phyloP scores from a whole-genome alignment of 2,329 filamentous ascomycete species.

The Phyllosticta citrichinensis region DNA sequence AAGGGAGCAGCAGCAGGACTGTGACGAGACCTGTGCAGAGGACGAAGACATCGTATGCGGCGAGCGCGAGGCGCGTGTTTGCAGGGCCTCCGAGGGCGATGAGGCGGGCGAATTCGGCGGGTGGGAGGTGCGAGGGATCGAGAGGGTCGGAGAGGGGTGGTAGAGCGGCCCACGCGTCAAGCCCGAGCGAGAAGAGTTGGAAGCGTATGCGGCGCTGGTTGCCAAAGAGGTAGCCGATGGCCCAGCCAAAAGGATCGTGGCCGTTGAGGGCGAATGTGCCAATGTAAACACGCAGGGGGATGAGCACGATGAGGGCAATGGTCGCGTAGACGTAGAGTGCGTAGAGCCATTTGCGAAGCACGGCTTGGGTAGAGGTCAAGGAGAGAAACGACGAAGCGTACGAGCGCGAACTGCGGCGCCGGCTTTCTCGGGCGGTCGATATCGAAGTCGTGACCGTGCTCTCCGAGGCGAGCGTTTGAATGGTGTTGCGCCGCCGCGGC shows the following conservation, averaged over 20 bases:
- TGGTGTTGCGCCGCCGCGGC: conserved; percentile 22
- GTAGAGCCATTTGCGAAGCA: conserved; percentile 71
- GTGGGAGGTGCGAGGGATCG: conserved; percentile 12
- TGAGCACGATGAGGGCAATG: conserved; percentile 55
- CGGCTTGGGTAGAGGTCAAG: conserved; percentile 69
- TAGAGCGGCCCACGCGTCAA: conserved; percentile 67
- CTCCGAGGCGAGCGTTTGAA: conserved; percentile 15
- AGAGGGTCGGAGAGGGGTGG: conserved; percentile 37
- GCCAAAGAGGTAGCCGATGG: conserved; percentile 77
- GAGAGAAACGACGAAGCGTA: conserved; percentile 59
- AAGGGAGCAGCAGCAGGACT: conserved; percentile 61
- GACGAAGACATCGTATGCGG: conserved; percentile 62
- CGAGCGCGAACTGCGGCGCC: conserved; percentile 19
- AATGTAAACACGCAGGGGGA: conserved; percentile 63
- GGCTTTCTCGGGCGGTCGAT: neutral
- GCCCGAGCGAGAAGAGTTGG: conserved; percentile 55
- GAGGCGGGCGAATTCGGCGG: conserved; percentile 55
- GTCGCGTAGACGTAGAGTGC: conserved; percentile 66
- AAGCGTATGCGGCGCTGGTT: conserved; percentile 63
- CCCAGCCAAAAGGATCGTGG: conserved; percentile 85
- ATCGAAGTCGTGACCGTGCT: conserved; percentile 2
- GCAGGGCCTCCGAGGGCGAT: conserved; percentile 56
- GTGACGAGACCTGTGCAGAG: conserved; percentile 61
- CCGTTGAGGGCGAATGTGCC: conserved; percentile 54
- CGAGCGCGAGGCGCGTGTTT: conserved; percentile 69